A percentile compares a stretch with the other conserved stretches of the same genome.
Evolutionary conservation across 2,329 filamentous ascomycete species (phyloP).

Genomic region (Neoascochyta sp.): DNA sequence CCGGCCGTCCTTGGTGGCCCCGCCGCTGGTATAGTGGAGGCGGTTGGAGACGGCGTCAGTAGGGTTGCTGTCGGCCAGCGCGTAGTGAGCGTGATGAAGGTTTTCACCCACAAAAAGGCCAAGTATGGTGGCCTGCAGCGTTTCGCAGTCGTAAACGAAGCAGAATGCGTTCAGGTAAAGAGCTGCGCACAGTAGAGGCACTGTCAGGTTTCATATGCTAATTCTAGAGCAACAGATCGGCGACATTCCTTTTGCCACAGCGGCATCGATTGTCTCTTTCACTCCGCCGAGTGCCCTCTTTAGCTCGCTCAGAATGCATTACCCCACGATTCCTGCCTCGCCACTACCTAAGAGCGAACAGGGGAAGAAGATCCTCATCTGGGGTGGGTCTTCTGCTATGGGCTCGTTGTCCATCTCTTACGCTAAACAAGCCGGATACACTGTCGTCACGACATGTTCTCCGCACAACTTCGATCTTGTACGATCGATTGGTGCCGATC

Average conservation of each 20-base stretch:
- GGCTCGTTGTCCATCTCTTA: constrained; percentile 29
- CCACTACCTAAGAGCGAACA: constrained; percentile 13
- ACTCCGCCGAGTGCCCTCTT: constrained; percentile 22
- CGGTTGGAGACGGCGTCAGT: constrained; percentile 27
- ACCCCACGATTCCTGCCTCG: constrained; percentile 13
- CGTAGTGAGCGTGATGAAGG: constrained; percentile 22
- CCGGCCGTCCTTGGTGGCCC: constrained; percentile 26
- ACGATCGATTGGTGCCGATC: constrained; percentile 12
- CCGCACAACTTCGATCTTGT: constrained; percentile 19
- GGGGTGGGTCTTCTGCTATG: constrained; percentile 45
- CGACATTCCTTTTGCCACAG: constrained; percentile 16
- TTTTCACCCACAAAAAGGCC: constrained; percentile 16
- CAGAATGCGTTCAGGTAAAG: no score
- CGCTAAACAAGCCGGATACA: constrained; percentile 23
- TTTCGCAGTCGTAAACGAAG: constrained; percentile 15
- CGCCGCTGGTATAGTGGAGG: constrained; percentile 30
- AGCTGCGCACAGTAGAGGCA: no score
- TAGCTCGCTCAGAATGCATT: constrained; percentile 11
- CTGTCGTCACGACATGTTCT: constrained; percentile 19
- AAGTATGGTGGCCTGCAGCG: constrained; percentile 19
- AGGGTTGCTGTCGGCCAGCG: constrained; percentile 35
- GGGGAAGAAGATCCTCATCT: constrained; percentile 41
- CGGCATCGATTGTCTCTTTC: constrained; percentile 22
- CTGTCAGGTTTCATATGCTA: no score
- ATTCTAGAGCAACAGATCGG: constrained; percentile 19